Conservation (phyloP, 2,329 filamentous ascomycete genomes). For the Alternaria burnsii region DNA sequence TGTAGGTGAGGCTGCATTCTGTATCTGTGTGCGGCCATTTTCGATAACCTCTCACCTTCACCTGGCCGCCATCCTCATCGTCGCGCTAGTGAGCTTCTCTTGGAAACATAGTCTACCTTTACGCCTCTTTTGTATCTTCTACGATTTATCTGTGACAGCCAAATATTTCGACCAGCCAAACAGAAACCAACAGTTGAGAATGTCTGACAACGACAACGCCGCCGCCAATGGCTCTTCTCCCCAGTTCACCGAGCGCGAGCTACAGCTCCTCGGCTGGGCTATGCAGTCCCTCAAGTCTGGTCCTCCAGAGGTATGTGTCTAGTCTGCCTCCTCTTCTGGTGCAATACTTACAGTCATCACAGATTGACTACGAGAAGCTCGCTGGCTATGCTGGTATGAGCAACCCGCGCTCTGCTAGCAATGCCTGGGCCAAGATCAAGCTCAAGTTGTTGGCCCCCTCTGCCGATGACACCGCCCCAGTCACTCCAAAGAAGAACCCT, state of each 20-base stretch:
- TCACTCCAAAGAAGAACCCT: constrained; percentile 34
- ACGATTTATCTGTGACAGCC: neutral
- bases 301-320: constrained; percentile 41
- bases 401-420: constrained; percentile 49
- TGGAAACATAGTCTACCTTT: constrained; percentile 2
- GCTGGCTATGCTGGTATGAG: constrained; percentile 47
- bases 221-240: constrained; percentile 15
- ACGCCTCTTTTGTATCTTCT: constrained; percentile 1
- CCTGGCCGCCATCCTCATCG: constrained; percentile 4
- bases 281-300: constrained; percentile 51
- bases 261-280: constrained; percentile 46
- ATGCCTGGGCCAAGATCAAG: constrained; percentile 50
- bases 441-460: constrained; percentile 35
- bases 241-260: constrained; percentile 48
- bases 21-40: neutral
- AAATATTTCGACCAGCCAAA: neutral
- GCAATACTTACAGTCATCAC: constrained; percentile 12
- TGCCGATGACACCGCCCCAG: constrained; percentile 17
- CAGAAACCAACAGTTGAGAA: constrained; percentile 13
- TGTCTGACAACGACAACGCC: constrained; percentile 38
- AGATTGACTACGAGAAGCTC: constrained; percentile 52
- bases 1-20: constrained; percentile 14
- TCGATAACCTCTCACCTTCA: constrained; percentile 24
- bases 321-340: neutral
- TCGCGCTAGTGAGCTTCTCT: constrained; percentile 7